phyloP scores from a whole-genome alignment of 2,329 filamentous ascomycete species.

The Annulohypoxylon truncatum region DNA sequence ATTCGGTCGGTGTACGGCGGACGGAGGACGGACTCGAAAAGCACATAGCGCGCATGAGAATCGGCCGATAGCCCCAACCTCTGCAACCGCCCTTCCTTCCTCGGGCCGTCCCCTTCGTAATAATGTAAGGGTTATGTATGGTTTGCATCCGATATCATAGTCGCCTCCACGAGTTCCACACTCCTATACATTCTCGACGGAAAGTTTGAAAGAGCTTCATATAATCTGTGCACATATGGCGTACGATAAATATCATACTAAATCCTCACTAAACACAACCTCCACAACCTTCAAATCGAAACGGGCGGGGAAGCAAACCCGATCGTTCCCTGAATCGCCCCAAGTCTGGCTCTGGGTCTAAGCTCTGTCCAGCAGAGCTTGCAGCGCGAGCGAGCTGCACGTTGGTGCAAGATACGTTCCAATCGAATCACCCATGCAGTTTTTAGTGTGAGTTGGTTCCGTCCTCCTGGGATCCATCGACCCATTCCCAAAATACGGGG shows the following conservation, averaged over 20 bases:
- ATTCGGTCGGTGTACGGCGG: background rate
- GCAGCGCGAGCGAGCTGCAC: background rate
- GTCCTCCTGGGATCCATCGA: background rate
- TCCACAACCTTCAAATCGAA: background rate
- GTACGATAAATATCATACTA: background rate
- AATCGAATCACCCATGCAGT: background rate
- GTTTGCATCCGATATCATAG: background rate
- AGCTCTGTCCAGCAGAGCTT: background rate
- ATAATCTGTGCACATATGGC: background rate
- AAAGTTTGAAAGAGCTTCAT: background rate
- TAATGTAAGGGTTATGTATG: background rate
- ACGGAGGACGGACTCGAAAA: background rate
- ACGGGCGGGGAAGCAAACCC: background rate
- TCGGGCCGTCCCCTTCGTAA: background rate
- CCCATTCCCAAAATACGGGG: background rate
- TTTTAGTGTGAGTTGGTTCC: background rate
- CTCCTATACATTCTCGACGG: background rate
- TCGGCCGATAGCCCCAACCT: background rate
- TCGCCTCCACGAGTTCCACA: background rate
- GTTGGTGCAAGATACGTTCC: background rate
- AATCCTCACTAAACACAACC: background rate
- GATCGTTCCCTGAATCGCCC: background rate
- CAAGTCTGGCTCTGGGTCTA: background rate
- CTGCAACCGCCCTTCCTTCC: background rate
- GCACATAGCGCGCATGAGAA: background rate